phyloP scores from a whole-genome alignment of 1,284 basidiomycete species.

The Cutaneotrichosporon spelunceum region DNA sequence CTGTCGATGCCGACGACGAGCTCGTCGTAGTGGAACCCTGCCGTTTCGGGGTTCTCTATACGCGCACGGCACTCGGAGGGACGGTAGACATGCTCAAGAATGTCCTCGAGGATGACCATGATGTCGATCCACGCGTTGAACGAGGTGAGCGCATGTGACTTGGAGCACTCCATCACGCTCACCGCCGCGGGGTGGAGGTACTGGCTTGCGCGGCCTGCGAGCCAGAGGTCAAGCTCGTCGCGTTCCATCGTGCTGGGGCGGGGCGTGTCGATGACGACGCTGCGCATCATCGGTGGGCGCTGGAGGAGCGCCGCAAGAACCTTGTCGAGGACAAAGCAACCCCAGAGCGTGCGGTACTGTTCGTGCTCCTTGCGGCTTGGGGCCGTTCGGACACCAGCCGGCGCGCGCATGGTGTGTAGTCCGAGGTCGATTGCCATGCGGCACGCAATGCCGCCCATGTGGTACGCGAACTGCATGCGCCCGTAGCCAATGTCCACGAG shows the following conservation, averaged over 20 bases:
- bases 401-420: conserved; percentile 9
- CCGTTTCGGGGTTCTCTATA: conserved; percentile 15
- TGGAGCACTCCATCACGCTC: conserved; percentile 17
- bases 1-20: conserved; percentile 17
- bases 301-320: conserved; percentile 16
- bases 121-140: conserved; percentile 24
- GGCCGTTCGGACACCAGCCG: neutral
- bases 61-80: conserved; percentile 19
- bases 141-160: conserved; percentile 15
- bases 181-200: conserved; percentile 7
- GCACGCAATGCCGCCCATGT: conserved; percentile 22
- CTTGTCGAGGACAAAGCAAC: conserved; percentile 21
- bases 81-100: conserved; percentile 22
- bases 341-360: conserved; percentile 19
- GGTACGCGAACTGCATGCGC: conserved; percentile 18
- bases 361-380: conserved; percentile 12
- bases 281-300: conserved; percentile 16
- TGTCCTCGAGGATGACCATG: conserved; percentile 22
- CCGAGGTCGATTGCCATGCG: conserved; percentile 22
- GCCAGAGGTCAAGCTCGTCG: conserved; percentile 25
- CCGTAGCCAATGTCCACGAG: conserved; percentile 19
- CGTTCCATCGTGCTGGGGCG: conserved; percentile 21
- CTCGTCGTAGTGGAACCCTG: conserved; percentile 18
- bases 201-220: conserved; percentile 13
- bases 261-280: conserved; percentile 18